phyloP scores from a whole-genome alignment of 257 asterid genomes.

The Primulina huaijiensis region DNA sequence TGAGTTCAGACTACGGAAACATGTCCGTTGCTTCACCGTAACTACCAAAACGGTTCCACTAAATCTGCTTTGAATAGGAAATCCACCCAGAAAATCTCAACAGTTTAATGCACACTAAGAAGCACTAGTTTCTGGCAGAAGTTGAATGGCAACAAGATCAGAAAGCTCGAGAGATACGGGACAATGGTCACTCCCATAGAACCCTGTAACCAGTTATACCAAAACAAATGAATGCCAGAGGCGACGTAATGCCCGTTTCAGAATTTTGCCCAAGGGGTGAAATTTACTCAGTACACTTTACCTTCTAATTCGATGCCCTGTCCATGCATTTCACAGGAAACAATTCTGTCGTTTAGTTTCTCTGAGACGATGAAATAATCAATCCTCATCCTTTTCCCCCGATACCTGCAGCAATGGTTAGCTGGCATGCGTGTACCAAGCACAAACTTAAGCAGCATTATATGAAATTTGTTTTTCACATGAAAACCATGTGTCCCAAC shows the following conservation, averaged over 20 bases:
- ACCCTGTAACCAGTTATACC: constrained; percentile 50
- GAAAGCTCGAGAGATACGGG: constrained; percentile 81
- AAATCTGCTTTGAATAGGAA: no score
- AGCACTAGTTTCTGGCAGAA: constrained; percentile 27
- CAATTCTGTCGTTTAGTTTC: constrained; percentile 60
- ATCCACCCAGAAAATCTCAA: background rate
- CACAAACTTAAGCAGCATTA: constrained; percentile 16
- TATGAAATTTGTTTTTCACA: background rate
- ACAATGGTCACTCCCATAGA: constrained; percentile 96
- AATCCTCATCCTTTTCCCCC: constrained; percentile 98
- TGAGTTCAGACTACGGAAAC: no score
- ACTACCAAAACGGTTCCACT: background rate
- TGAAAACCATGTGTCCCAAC: background rate
- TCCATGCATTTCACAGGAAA: constrained; percentile 78
- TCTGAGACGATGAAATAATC: constrained; percentile 81
- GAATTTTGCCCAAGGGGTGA: background rate
- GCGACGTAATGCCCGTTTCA: background rate
- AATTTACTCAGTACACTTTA: constrained; percentile 21
- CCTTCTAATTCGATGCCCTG: constrained; percentile 81
- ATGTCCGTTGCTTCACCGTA: background rate
- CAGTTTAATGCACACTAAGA: background rate
- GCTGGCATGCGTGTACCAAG: constrained; percentile 5
- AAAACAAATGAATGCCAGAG: background rate
- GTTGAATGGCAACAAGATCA: constrained; percentile 20
- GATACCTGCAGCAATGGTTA: constrained; percentile 56